These are phyloP conservation scores for Aegle marmelos DNA, from an alignment of 345 rosid species.

Conservation along the genomic window DNA sequence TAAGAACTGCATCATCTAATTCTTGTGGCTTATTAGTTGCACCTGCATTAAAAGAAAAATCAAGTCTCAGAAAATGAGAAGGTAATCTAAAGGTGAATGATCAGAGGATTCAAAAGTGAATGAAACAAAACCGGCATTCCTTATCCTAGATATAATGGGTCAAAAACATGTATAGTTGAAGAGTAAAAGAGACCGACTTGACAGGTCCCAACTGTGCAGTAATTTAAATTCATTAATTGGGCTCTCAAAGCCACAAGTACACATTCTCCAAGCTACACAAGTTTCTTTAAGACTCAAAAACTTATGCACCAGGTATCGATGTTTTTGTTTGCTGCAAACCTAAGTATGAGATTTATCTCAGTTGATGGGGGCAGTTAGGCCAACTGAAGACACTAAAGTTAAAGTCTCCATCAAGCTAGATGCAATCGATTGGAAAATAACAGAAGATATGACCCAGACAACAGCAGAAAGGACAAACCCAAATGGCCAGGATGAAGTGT, in stretches of 20 bases:
- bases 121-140: neutral
- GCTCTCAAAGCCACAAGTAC: neutral
- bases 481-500: neutral
- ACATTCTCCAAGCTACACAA: neutral
- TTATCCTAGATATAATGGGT: neutral
- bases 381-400: slow-evolving; percentile 2
- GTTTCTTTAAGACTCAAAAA: neutral
- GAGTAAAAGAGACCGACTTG: neutral
- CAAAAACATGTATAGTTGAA: neutral
- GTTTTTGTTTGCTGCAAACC: neutral
- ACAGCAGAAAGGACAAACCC: neutral
- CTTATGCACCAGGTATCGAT: neutral
- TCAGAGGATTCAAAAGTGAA: neutral
- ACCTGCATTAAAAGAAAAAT: slow-evolving; percentile 46
- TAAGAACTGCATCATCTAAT: slow-evolving; percentile 91
- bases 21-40: slow-evolving; percentile 99
- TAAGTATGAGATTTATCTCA: neutral
- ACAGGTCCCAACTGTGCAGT: neutral
- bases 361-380: neutral
- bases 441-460: neutral
- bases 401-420: neutral
- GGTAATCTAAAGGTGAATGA: neutral
- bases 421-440: neutral
- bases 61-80: slow-evolving; percentile 6
- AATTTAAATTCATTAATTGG: neutral